phyloP scores from a whole-genome alignment of 441 rosid genomes.

The Gossypium trilobum region DNA sequence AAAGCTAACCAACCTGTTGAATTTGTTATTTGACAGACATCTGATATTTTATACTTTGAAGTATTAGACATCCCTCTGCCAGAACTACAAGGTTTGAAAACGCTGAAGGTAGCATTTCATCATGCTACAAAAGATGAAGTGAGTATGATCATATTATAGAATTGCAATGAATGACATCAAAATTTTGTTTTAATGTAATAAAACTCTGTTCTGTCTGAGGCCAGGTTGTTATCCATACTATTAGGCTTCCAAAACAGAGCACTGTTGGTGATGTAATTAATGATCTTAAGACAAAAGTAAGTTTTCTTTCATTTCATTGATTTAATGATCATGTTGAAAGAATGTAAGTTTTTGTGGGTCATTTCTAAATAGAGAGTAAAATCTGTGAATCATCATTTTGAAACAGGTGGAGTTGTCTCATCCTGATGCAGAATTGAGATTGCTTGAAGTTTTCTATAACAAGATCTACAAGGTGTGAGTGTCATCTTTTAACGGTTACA shows the following conservation, averaged over 20 bases:
- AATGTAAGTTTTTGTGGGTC: background rate
- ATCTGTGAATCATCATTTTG: background rate
- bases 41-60: slow-evolving; percentile 48
- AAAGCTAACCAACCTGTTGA: slow-evolving; percentile 7
- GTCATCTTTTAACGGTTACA: background rate
- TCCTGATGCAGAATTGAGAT: slow-evolving; percentile 37
- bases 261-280: slow-evolving; percentile 39
- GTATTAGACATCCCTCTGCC: slow-evolving; percentile 50
- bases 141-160: slow-evolving; percentile 18
- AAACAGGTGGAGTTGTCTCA: slow-evolving; percentile 28
- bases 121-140: slow-evolving; percentile 47
- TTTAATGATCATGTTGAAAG: background rate
- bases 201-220: slow-evolving; percentile 7
- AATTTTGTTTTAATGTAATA: background rate
- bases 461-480: slow-evolving; percentile 41
- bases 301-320: background rate
- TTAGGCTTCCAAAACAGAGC: slow-evolving; percentile 48
- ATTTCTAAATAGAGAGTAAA: background rate
- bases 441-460: slow-evolving; percentile 46
- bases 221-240: slow-evolving; percentile 41
- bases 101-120: slow-evolving; percentile 46
- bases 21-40: slow-evolving; percentile 25
- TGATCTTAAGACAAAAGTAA: slow-evolving; percentile 36
- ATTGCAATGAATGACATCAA: background rate
- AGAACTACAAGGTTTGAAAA: slow-evolving; percentile 45